These are phyloP conservation scores for Diaporthe sp. DNA, from an alignment of 2,329 filamentous ascomycete species.

Conservation along the genomic window DNA sequence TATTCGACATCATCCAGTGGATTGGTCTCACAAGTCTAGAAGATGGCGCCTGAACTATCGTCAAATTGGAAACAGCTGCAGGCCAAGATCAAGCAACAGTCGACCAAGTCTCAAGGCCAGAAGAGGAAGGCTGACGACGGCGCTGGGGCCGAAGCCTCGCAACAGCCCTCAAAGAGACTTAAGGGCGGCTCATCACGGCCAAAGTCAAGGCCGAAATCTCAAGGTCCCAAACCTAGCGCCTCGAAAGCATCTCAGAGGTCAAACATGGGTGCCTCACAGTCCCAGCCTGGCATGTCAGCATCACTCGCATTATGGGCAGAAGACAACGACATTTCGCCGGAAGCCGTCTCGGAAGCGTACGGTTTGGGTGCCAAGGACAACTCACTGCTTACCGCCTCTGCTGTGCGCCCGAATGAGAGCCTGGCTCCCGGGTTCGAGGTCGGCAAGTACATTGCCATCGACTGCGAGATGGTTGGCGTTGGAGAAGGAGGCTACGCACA, in stretches of 20 bases:
- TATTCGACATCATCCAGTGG: constrained; percentile 23
- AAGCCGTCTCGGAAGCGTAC: constrained; percentile 73
- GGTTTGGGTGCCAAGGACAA: constrained; percentile 64
- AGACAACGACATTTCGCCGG: constrained; percentile 71
- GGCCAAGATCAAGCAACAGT: constrained; percentile 66
- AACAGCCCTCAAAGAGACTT: constrained; percentile 47
- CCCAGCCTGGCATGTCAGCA: constrained; percentile 60
- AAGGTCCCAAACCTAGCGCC: constrained; percentile 39
- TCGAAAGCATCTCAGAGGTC: constrained; percentile 38
- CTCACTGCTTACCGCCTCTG: constrained; percentile 60
- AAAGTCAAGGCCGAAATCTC: constrained; percentile 35
- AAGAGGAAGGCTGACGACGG: constrained; percentile 57
- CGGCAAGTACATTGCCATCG: constrained; percentile 92
- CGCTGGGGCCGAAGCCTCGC: constrained; percentile 42
- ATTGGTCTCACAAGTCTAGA: background rate
- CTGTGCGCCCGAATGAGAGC: constrained; percentile 73
- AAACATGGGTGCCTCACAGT: constrained; percentile 69
- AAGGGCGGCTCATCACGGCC: constrained; percentile 41
- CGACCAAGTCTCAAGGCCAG: constrained; percentile 51
- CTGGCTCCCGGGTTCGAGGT: constrained; percentile 73
- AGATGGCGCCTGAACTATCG: constrained; percentile 65
- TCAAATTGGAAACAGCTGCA: constrained; percentile 87
- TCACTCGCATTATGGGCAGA: constrained; percentile 72
- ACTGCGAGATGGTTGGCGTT: constrained; percentile 98
- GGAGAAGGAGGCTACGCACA: constrained; percentile 78